phyloP scores from a whole-genome alignment of 2,329 filamentous ascomycete species.

The Nemania sp. region DNA sequence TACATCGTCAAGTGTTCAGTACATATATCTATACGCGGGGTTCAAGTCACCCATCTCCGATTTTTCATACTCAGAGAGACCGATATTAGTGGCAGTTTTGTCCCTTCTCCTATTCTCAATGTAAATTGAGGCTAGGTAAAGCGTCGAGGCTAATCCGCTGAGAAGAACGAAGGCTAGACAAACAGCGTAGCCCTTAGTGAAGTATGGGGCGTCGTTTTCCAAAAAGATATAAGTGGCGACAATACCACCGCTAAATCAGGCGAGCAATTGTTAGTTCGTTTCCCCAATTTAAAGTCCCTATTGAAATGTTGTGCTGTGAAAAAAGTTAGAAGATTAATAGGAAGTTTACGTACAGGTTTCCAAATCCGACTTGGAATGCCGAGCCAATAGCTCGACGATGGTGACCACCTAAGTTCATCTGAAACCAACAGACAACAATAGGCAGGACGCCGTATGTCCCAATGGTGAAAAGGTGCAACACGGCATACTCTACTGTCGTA shows the following conservation, averaged over 20 bases:
- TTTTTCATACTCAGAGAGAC: conserved; percentile 70
- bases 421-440: conserved; percentile 85
- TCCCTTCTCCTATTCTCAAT: conserved; percentile 72
- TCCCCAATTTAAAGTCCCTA: background rate
- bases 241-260: conserved; percentile 69
- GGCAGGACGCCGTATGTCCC: conserved; percentile 91
- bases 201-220: conserved; percentile 74
- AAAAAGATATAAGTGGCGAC: conserved; percentile 80
- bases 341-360: conserved; percentile 66
- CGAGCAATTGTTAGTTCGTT: conserved; percentile 15
- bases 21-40: conserved; percentile 67
- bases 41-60: conserved; percentile 67
- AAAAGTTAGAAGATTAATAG: background rate
- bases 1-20: conserved; percentile 51
- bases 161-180: conserved; percentile 79
- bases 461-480: conserved; percentile 83
- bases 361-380: conserved; percentile 83
- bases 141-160: conserved; percentile 69
- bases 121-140: conserved; percentile 71
- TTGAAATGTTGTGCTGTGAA: background rate
- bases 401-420: conserved; percentile 82
- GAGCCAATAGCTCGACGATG: conserved; percentile 75
- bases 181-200: conserved; percentile 80
- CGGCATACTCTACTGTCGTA: conserved; percentile 76
- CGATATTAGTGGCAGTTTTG: conserved; percentile 58